Evolutionary conservation across 257 asterid genomes (phyloP).

Genomic region (Fraxinus cuspidata): DNA sequence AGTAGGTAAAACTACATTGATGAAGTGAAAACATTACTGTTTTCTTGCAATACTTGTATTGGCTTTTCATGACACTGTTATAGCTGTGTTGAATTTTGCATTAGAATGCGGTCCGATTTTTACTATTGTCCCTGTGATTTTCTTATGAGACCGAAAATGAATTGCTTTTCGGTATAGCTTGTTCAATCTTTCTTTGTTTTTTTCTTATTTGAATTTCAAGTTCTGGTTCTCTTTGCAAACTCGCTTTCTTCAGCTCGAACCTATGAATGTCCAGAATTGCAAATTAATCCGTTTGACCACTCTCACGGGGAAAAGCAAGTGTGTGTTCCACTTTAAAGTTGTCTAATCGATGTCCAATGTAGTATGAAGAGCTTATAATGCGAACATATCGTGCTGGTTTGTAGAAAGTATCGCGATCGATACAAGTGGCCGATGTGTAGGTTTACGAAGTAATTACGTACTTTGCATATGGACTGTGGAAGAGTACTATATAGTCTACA

Average conservation of each 20-base stretch:
- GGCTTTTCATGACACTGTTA: not conserved
- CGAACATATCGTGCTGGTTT: not conserved
- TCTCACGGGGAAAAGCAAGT: no score
- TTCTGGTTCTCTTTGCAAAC: no score
- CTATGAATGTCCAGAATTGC: no score
- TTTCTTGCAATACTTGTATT: not conserved
- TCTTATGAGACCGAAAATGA: no score
- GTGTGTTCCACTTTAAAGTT: not conserved
- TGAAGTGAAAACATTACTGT: not conserved
- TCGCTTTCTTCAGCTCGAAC: no score
- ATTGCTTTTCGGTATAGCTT: no score
- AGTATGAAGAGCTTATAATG: no score
- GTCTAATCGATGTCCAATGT: not conserved
- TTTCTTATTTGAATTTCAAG: no score
- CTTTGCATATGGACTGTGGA: not conserved
- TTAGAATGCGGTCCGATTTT: not conserved
- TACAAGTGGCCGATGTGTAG: not conserved
- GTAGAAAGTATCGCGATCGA: not conserved
- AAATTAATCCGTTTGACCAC: no score
- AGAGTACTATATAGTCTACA: not conserved
- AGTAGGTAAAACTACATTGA: no score
- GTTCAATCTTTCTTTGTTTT: no score
- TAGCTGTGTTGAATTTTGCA: not conserved
- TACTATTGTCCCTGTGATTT: not conserved
- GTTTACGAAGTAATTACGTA: not conserved